A percentile compares a stretch with the other conserved stretches of the same genome.
Evolutionary conservation across 805 yeast species (phyloP).

Genomic region (Candida stauntonica): DNA sequence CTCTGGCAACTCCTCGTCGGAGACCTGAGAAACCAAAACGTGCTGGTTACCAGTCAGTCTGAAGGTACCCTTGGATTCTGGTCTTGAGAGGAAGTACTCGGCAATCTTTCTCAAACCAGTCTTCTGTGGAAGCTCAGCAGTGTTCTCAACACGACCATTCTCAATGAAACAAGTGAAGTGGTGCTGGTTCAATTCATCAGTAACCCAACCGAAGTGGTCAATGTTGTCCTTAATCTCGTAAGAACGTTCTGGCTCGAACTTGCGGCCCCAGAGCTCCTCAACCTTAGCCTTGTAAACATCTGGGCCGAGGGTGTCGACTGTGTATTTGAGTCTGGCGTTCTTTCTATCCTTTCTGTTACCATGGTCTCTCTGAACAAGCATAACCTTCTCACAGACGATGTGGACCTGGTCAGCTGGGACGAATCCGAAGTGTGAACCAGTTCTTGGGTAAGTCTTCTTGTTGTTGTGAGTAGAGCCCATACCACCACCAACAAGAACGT

Average conservation of each 20-base stretch:
- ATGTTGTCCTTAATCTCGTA: conserved; percentile 81
- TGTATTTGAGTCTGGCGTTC: conserved; percentile 96
- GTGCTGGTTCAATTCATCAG: conserved; percentile 76
- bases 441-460: conserved; percentile 92
- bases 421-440: conserved; percentile 85
- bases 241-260: conserved; percentile 64
- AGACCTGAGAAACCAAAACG: conserved; percentile 67
- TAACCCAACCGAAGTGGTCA: conserved; percentile 92
- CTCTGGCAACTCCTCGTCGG: conserved; percentile 58
- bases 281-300: conserved; percentile 75
- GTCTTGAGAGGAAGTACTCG: conserved; percentile 45
- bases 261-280: conserved; percentile 77
- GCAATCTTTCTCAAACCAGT: conserved; percentile 82
- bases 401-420: conserved; percentile 63
- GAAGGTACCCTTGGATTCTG: conserved; percentile 71
- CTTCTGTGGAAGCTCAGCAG: conserved; percentile 85
- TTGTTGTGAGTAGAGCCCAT: conserved; percentile 98
- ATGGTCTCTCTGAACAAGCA: conserved; percentile 89
- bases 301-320: conserved; percentile 90
- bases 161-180: conserved; percentile 94
- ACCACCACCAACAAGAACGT: conserved; percentile 94
- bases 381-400: conserved; percentile 81
- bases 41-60: conserved; percentile 97
- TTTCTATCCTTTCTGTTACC: conserved; percentile 97
- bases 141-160: conserved; percentile 94